Evolutionary conservation across 805 yeast genomes (phyloP).

Genomic region (Clavispora santaluciae): DNA sequence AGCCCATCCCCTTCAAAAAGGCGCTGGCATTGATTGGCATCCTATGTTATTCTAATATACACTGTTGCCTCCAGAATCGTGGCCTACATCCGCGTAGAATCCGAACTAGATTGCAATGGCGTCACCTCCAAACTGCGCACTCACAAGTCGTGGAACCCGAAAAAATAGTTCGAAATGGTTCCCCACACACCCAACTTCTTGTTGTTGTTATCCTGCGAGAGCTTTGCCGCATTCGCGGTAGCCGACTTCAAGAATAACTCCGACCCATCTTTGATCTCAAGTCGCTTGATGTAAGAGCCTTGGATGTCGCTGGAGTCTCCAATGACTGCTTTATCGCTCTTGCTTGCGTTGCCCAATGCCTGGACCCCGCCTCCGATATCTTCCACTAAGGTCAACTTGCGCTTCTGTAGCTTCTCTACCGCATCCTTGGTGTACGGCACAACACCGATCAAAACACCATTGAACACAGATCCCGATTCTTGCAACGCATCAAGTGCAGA

Average conservation of each 20-base stretch:
- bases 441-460: constrained; percentile 63
- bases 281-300: constrained; percentile 21
- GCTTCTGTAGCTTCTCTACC: constrained; percentile 53
- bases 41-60: constrained; percentile 1
- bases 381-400: constrained; percentile 39
- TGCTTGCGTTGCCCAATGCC: constrained; percentile 7
- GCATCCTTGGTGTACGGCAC: constrained; percentile 60
- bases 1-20: constrained; percentile 18
- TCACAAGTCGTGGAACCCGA: constrained; percentile 42
- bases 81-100: too few relatives aligned
- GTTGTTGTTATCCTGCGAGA: constrained; percentile 17
- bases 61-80: not conserved
- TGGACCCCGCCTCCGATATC: constrained; percentile 41
- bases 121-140: too few relatives aligned
- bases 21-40: constrained; percentile 11
- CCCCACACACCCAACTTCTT: constrained; percentile 33
- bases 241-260: constrained; percentile 29
- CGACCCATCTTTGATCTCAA: constrained; percentile 39
- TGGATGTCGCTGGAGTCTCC: constrained; percentile 14
- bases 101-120: too few relatives aligned
- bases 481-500: constrained; percentile 80
- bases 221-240: constrained; percentile 14
- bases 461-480: constrained; percentile 72
- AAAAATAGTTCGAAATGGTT: constrained; percentile 29
- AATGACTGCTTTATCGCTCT: constrained; percentile 7